Evolutionary conservation across 1,139 yeast species (phyloP).

Genomic region (Sugiyamaella xylanicola): DNA sequence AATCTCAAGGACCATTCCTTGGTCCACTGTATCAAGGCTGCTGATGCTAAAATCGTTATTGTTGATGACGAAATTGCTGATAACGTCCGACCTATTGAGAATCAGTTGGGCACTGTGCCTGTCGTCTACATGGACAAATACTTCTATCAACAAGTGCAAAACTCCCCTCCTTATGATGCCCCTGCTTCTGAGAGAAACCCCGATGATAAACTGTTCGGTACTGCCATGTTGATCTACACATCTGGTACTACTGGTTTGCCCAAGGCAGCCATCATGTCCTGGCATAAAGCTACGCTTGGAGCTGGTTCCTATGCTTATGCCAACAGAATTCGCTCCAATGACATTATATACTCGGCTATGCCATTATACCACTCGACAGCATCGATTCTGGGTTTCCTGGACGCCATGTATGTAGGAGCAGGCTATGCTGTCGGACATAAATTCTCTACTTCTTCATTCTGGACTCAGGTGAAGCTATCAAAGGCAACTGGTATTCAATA

Average conservation of each 20-base stretch:
- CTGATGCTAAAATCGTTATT: constrained; percentile 64
- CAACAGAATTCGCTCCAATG: constrained; percentile 56
- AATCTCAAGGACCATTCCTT: constrained; percentile 74
- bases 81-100: constrained; percentile 58
- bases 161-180: constrained; percentile 49
- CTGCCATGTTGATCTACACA: constrained; percentile 80
- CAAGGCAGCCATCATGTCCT: constrained; percentile 90
- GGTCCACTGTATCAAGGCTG: constrained; percentile 76
- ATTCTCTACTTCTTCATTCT: constrained; percentile 81
- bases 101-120: constrained; percentile 45
- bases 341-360: constrained; percentile 86
- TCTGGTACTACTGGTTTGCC: constrained; percentile 97
- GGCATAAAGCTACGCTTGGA: constrained; percentile 82
- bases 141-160: constrained; percentile 47
- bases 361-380: constrained; percentile 96
- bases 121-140: constrained; percentile 56
- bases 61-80: constrained; percentile 71
- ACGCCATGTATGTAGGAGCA: constrained; percentile 65
- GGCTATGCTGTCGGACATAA: constrained; percentile 77
- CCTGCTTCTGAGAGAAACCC: constrained; percentile 41
- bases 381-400: constrained; percentile 79
- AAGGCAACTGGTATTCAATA: constrained; percentile 84
- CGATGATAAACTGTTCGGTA: constrained; percentile 42
- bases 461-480: constrained; percentile 82
- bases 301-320: constrained; percentile 69